Evolutionary conservation across 768 basidiomycete species (phyloP).

Genomic region (Mrakia frigida): DNA sequence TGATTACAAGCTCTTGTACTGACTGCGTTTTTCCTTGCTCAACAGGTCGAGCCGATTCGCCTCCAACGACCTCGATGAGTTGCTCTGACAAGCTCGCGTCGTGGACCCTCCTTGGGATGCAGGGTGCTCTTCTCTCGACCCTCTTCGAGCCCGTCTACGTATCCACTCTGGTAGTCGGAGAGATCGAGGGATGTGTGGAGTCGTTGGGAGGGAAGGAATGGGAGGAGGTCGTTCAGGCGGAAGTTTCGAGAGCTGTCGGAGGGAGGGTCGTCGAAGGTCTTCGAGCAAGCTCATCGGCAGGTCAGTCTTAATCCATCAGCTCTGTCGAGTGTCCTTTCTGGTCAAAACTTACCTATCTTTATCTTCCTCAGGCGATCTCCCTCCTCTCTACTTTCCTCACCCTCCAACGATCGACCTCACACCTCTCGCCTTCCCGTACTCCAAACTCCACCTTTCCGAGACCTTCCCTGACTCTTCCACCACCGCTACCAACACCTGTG

Average conservation of each 20-base stretch:
- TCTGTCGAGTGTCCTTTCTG: background rate
- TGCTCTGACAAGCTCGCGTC: slow-evolving; percentile 91
- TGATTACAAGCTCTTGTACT: background rate
- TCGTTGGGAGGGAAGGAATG: background rate
- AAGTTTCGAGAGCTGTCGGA: slow-evolving; percentile 45
- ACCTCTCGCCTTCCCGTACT: slow-evolving; percentile 56
- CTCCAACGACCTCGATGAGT: slow-evolving; percentile 75
- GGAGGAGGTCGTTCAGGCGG: background rate
- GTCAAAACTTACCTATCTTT: background rate
- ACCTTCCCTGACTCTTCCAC: slow-evolving; percentile 34
- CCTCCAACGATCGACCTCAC: slow-evolving; percentile 59
- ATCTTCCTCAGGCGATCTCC: slow-evolving; percentile 43
- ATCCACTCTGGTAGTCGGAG: slow-evolving; percentile 63
- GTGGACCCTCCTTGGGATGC: slow-evolving; percentile 79
- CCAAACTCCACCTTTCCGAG: slow-evolving; percentile 44
- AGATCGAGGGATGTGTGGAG: slow-evolving; percentile 50
- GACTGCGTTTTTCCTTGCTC: background rate
- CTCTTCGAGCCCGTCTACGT: slow-evolving; percentile 63
- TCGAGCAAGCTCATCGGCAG: slow-evolving; percentile 17
- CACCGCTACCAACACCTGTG: slow-evolving; percentile 4
- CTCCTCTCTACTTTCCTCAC: slow-evolving; percentile 52
- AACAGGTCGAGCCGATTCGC: slow-evolving; percentile 66
- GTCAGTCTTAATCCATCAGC: slow-evolving; percentile 28
- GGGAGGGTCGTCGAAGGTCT: slow-evolving; percentile 70
- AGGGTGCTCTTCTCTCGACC: slow-evolving; percentile 67